These are phyloP conservation scores for Eragrostis nindensis DNA, from an alignment of 176 grass and related monocot species.

Conservation along the genomic window DNA sequence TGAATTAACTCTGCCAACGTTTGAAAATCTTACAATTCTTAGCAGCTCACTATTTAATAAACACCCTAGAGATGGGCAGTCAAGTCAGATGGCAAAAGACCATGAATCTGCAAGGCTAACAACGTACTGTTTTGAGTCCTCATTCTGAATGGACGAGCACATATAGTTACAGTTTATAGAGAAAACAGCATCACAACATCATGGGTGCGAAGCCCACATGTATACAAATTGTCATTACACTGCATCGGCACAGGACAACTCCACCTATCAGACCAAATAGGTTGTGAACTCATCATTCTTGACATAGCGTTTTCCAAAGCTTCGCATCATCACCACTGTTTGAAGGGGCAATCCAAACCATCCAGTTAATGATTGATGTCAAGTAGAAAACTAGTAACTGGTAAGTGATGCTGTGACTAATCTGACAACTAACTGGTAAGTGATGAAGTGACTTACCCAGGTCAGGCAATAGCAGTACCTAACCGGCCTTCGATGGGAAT, in stretches of 20 bases:
- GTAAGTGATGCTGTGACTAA: neutral
- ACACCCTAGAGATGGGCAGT: neutral
- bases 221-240: neutral
- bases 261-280: neutral
- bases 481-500: neutral
- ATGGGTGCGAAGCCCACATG: neutral
- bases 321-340: neutral
- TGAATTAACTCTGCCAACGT: neutral
- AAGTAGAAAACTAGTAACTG: constrained; percentile 2
- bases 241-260: neutral
- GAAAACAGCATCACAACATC: neutral
- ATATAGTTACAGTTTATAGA: neutral
- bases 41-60: neutral
- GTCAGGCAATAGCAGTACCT: neutral
- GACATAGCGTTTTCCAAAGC: neutral
- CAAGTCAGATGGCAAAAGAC: neutral
- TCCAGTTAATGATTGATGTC: neutral
- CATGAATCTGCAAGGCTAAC: constrained; percentile 5
- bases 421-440: neutral
- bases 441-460: neutral
- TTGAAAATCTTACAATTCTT: neutral
- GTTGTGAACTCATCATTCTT: neutral
- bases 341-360: neutral
- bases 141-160: neutral
- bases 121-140: neutral